Base-by-base conservation (phyloP, 768 basidiomycete species). In the Leucosporidium creatinivorum region DNA sequence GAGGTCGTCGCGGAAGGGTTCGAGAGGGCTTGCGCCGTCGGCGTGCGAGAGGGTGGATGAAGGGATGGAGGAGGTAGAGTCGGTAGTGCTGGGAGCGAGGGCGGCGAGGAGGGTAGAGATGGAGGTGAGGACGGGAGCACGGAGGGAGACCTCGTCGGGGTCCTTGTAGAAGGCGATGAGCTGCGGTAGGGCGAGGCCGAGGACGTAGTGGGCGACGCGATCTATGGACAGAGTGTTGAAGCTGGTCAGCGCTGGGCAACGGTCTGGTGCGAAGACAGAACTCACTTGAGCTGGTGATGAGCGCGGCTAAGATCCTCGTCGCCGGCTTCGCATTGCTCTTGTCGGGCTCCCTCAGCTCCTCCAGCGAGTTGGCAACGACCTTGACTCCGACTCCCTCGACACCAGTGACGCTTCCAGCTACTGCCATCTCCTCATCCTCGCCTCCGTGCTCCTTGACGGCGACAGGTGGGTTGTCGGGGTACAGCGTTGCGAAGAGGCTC, bases 291-390 rank as follows among this genome's bases (percentile, higher is more conserved):
- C 62, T 58, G 19, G 57, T 54, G 4, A 72, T 49, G 8, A 69
- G n/a, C 3, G 64, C 57, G 19, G 87, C 87, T 39, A 98, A 78
- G 39, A 92, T 84, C 76, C 89, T 91, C 56, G 88, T 87, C 1
- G 92, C 93, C 50, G 89, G 86, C 75, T 86, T 86, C 1, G 93
- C 92, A 76, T 92, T 89, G 76, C 84, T 87, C 80, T 97, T 98
- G 77, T 98, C 96, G 0, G 94, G 92, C 75, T 96, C 90, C 52
- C 85, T 84, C 52, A 98, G 79, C 64, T 89, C 85, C 28, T 83
- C 82, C 12, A 92, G 81, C 73, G 90, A 93, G 75, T 96, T 90
- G 63, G 85, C 83, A 69, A 88, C 88, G 0, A 89, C 86, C 52
- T 88, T 86, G 69, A 83, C 84, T 21, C 87, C 87, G 3, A 94